A percentile compares a stretch with the other conserved stretches of the same genome.
These are phyloP conservation scores for Scheffersomyces ergatensis DNA, from an alignment of 805 yeast species.

Conservation along the genomic window DNA sequence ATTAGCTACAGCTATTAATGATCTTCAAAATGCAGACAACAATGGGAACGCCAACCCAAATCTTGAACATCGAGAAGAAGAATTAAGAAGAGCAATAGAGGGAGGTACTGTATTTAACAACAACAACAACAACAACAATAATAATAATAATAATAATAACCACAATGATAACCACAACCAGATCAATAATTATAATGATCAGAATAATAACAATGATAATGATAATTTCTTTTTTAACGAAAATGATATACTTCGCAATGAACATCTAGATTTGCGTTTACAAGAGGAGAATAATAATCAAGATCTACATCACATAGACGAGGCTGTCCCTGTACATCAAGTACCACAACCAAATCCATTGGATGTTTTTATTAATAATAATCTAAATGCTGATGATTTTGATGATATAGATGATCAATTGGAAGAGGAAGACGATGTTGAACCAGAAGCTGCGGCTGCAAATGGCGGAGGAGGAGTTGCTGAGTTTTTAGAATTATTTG, in stretches of 20 bases:
- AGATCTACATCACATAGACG: neutral
- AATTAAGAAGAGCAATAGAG: constrained; percentile 16
- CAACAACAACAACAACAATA: constrained; percentile 9
- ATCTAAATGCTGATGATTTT: constrained; percentile 1
- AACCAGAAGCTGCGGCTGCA: constrained; percentile 9
- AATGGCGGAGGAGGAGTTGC: constrained; percentile 16
- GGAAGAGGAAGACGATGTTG: constrained; percentile 9
- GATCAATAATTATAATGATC: neutral
- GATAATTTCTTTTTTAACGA: neutral
- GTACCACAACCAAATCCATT: neutral
- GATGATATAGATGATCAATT: constrained; percentile 6
- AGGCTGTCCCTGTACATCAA: neutral
- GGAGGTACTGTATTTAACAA: constrained; percentile 6
- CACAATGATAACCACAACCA: neutral
- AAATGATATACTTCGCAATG: neutral
- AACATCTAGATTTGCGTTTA: neutral
- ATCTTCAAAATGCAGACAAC: constrained; percentile 15
- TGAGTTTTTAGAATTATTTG: constrained; percentile 33
- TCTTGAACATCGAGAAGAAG: constrained; percentile 12
- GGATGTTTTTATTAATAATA: neutral
- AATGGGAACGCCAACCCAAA: constrained; percentile 2
- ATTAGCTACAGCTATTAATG: constrained; percentile 26
- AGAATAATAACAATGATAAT: neutral
- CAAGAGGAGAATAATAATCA: no score
- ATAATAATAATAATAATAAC: constrained; percentile 1